Conservation (phyloP, 2,329 filamentous ascomycete genomes). For the Colletotrichum sp. region DNA sequence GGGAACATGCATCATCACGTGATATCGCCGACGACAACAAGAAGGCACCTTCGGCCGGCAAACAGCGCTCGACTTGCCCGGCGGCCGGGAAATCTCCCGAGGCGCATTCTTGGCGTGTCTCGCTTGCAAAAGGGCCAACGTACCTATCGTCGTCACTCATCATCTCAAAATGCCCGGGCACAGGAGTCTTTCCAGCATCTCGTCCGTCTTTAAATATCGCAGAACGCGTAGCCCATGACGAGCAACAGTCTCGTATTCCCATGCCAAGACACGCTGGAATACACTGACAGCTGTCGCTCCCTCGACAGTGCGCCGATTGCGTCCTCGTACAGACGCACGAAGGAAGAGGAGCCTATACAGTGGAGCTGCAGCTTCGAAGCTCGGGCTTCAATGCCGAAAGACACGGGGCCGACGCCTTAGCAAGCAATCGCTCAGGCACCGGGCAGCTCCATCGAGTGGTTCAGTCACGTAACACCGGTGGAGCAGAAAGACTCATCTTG, state of each 20-base stretch:
- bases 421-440: neutral
- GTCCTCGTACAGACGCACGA: neutral
- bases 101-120: neutral
- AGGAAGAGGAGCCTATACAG: conserved; percentile 14
- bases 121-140: neutral
- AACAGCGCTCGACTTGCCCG: neutral
- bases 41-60: neutral
- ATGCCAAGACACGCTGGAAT: neutral
- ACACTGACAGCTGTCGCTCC: neutral
- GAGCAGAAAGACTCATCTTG: neutral
- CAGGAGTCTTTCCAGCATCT: neutral
- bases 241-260: neutral
- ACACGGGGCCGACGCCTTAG: neutral
- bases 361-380: neutral
- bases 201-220: neutral
- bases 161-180: neutral
- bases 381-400: conserved; percentile 15
- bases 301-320: neutral
- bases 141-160: conserved; percentile 4
- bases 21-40: neutral
- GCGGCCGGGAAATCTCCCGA: neutral
- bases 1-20: neutral
- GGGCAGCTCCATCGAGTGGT: neutral
- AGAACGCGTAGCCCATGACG: neutral
- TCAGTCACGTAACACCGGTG: neutral